Percentiles rank a stretch among this genome's conserved stretches.
These are phyloP conservation scores for Linaria vulgaris DNA, from an alignment of 257 asterid species.

Conservation along the genomic window DNA sequence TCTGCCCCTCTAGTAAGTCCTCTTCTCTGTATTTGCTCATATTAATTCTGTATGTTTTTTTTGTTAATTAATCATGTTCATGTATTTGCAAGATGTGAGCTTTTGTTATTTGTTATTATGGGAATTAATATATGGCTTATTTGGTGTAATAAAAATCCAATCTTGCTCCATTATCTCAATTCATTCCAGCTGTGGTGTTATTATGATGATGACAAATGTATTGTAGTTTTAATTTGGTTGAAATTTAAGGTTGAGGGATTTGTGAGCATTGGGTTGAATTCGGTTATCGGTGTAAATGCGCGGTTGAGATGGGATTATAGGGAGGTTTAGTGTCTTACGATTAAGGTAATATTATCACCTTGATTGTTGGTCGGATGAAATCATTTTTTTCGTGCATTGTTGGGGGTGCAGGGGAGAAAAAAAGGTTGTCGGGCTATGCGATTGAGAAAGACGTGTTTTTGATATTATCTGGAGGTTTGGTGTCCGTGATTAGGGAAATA, in stretches of 20 bases:
- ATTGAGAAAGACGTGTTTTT: no score
- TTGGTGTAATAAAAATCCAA: not conserved
- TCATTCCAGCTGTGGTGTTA: not conserved
- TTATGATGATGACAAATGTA: not conserved
- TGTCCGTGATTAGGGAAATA: no score
- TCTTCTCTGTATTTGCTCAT: not conserved
- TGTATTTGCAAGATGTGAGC: not conserved
- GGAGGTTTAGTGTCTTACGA: no score
- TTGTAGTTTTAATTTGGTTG: not conserved
- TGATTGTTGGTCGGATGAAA: no score
- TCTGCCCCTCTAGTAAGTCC: conserved; percentile 27
- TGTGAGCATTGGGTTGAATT: no score
- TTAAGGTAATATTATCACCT: no score
- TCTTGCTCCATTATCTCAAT: not conserved
- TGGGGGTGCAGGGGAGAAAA: no score
- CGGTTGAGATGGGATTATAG: no score
- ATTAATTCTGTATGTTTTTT: not conserved
- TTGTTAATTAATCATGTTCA: not conserved
- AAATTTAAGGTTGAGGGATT: not conserved
- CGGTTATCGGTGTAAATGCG: no score
- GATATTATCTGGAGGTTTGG: no score
- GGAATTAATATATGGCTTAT: not conserved
- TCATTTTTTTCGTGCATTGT: no score
- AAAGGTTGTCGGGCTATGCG: no score
- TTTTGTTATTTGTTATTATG: not conserved